These are phyloP conservation scores for Podospora conica DNA, from an alignment of 495 filamentous ascomycete species.

Conservation along the genomic window DNA sequence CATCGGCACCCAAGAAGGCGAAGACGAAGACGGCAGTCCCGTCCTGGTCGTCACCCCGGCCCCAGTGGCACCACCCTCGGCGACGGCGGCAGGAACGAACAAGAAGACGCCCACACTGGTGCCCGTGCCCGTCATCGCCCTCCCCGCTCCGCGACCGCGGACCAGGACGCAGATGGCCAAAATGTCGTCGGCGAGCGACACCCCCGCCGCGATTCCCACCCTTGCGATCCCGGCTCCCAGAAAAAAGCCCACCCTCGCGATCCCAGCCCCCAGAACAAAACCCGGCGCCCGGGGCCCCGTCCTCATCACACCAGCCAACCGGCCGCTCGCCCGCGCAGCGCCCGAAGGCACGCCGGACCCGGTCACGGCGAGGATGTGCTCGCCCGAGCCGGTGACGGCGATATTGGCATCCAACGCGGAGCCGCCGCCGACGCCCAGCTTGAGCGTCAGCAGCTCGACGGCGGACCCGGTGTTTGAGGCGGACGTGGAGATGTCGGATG, in stretches of 20 bases:
- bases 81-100: neutral
- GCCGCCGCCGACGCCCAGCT: constrained; percentile 14
- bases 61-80: constrained; percentile 19
- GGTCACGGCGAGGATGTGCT: neutral
- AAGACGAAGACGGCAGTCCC: constrained; percentile 38
- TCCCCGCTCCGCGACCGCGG: constrained; percentile 13
- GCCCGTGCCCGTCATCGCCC: constrained; percentile 18
- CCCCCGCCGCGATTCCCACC: neutral
- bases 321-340: neutral
- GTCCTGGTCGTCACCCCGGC: constrained; percentile 20
- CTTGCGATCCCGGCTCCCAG: neutral
- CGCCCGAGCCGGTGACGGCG: constrained; percentile 15
- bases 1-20: constrained; percentile 41
- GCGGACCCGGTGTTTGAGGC: constrained; percentile 25
- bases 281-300: neutral
- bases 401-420: constrained; percentile 5
- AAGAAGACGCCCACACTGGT: neutral
- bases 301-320: neutral
- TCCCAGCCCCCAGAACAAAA: neutral
- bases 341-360: constrained; percentile 1
- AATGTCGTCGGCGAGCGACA: neutral
- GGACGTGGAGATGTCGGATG: constrained; percentile 43
- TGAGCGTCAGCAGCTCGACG: constrained; percentile 18
- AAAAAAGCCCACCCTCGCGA: neutral
- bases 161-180: constrained; percentile 13